Evolutionary conservation across 495 filamentous ascomycete species (phyloP).

Genomic region (Trichoderma parareesei): DNA sequence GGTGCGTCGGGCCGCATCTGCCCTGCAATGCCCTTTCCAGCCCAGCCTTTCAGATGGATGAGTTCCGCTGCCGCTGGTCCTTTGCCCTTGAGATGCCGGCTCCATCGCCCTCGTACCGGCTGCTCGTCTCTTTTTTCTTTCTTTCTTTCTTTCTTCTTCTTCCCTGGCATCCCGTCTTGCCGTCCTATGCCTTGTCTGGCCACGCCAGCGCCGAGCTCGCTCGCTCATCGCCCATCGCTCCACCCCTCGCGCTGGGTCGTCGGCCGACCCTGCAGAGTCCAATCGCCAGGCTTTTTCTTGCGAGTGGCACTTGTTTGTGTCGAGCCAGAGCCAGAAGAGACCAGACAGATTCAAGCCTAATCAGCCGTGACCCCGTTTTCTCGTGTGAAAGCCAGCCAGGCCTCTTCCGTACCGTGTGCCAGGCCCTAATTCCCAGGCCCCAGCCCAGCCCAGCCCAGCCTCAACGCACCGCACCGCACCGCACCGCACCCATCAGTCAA

Average conservation of each 20-base stretch:
- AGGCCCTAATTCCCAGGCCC: too few species aligned
- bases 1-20: background rate
- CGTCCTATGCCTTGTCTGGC: background rate
- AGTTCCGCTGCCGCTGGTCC: background rate
- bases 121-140: background rate
- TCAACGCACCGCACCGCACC: background rate
- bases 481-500: slow-evolving; percentile 11
- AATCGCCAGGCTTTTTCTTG: background rate
- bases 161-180: background rate
- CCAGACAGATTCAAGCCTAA: background rate
- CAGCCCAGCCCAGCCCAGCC: background rate
- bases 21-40: background rate
- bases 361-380: background rate
- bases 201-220: slow-evolving; percentile 6
- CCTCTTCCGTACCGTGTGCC: too few species aligned
- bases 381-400: too few species aligned
- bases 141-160: background rate
- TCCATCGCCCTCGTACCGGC: background rate
- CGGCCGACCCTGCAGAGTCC: slow-evolving; percentile 1
- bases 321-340: too few species aligned
- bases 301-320: background rate
- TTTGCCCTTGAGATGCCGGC: background rate
- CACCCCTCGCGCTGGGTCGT: background rate
- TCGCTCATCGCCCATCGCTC: background rate
- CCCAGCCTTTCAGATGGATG: background rate